Evolutionary conservation across 2,329 filamentous ascomycete species (phyloP).

Genomic region (Microascus cirrosus): DNA sequence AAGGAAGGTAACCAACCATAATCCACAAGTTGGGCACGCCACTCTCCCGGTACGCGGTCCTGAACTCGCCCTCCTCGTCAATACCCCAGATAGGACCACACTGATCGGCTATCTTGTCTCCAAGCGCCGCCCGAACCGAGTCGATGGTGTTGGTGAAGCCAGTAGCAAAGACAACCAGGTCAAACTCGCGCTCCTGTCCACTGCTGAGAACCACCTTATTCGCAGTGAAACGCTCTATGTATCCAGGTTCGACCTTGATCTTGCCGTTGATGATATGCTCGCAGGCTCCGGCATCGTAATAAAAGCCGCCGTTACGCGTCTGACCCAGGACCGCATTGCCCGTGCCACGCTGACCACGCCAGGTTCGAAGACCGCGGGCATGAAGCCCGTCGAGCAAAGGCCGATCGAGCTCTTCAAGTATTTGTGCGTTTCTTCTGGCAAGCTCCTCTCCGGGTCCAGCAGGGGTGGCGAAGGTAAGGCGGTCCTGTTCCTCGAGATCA

Average conservation of each 20-base stretch:
- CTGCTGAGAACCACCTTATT: constrained; percentile 19
- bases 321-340: constrained; percentile 16
- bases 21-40: constrained; percentile 24
- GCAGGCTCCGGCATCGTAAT: background rate
- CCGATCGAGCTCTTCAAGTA: constrained; percentile 9
- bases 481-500: constrained; percentile 34
- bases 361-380: constrained; percentile 16
- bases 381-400: background rate
- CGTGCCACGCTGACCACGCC: constrained; percentile 21
- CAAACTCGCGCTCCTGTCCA: constrained; percentile 18
- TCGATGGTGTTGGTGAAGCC: constrained; percentile 43
- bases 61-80: constrained; percentile 34
- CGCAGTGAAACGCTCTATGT: constrained; percentile 16
- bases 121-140: constrained; percentile 34
- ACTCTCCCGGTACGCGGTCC: constrained; percentile 17
- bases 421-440: constrained; percentile 6
- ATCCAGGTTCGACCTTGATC: constrained; percentile 10
- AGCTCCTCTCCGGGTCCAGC: constrained; percentile 33
- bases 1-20: constrained; percentile 21
- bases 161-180: constrained; percentile 32
- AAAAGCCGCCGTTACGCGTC: constrained; percentile 11
- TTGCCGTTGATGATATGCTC: background rate
- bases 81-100: constrained; percentile 35
- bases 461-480: constrained; percentile 41
- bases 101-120: constrained; percentile 33